Percentiles rank a stretch among this genome's conserved stretches.
These are phyloP conservation scores for Colletotrichum plurivorum DNA, from an alignment of 2,329 filamentous ascomycete species.

Conservation along the genomic window DNA sequence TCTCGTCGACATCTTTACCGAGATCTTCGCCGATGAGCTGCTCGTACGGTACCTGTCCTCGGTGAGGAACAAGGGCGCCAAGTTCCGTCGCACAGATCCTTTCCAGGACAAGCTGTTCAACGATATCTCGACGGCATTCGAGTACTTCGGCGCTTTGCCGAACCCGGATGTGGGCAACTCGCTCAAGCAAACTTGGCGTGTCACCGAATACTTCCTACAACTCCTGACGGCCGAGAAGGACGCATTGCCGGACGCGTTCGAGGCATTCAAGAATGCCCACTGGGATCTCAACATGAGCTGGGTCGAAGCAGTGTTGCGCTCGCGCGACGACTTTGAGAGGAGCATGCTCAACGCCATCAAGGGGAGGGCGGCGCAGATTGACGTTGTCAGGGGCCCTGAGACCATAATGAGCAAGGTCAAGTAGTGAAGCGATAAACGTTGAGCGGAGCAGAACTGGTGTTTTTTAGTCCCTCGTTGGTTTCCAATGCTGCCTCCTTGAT, in stretches of 20 bases:
- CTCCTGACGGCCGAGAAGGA: conserved; percentile 84
- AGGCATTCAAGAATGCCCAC: conserved; percentile 85
- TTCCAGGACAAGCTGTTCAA: conserved; percentile 95
- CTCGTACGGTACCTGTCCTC: conserved; percentile 86
- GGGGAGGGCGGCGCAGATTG: conserved; percentile 86
- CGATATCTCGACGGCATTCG: conserved; percentile 91
- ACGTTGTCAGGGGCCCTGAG: conserved; percentile 84
- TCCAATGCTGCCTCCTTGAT: too few relatives aligned
- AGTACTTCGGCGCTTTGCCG: conserved; percentile 83
- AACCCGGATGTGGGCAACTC: conserved; percentile 77
- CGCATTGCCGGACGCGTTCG: conserved; percentile 82
- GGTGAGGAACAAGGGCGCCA: conserved; percentile 90
- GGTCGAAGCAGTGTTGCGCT: conserved; percentile 92
- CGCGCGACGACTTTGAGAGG: conserved; percentile 93
- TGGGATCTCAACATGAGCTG: conserved; percentile 96
- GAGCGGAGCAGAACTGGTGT: background rate
- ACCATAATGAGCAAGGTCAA: conserved; percentile 97
- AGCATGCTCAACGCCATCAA: conserved; percentile 91
- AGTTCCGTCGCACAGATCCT: conserved; percentile 88
- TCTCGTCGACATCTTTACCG: conserved; percentile 90
- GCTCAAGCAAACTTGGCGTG: conserved; percentile 94
- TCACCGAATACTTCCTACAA: conserved; percentile 86
- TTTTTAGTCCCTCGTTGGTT: too few relatives aligned
- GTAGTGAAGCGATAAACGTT: conserved; percentile 53
- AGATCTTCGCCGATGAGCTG: conserved; percentile 93